phyloP scores from a whole-genome alignment of 129 eudicot genomes.

The Rutidosis leptorrhynchoides region DNA sequence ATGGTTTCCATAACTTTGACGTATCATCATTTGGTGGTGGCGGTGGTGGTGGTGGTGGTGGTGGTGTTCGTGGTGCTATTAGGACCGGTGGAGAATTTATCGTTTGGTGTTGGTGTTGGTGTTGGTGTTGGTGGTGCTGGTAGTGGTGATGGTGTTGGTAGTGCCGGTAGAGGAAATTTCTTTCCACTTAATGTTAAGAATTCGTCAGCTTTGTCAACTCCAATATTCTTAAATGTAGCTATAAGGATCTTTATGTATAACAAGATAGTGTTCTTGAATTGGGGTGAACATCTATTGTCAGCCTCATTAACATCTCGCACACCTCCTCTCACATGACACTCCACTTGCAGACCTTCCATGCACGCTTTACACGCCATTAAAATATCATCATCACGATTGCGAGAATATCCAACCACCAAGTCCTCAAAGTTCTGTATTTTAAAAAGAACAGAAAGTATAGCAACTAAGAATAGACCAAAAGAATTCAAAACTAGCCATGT shows the following conservation, averaged over 20 bases:
- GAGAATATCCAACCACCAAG: background rate
- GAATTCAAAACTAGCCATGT: background rate
- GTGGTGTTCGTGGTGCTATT: no score
- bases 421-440: background rate
- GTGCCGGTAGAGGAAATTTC: no score
- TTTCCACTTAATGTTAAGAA: no score
- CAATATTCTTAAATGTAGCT: constrained; percentile 1
- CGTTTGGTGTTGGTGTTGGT: no score
- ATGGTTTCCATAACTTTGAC: no score
- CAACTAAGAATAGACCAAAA: background rate
- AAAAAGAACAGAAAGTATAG: background rate
- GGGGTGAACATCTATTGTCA: background rate
- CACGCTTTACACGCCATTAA: background rate
- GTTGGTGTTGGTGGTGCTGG: no score
- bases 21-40: no score
- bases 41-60: no score
- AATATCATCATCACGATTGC: background rate
- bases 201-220: no score
- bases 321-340: background rate
- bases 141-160: no score
- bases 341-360: background rate
- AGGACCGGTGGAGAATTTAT: no score
- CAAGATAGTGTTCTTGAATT: background rate
- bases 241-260: constrained; percentile 2
- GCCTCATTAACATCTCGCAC: background rate